Evolutionary conservation across 305 asterid species (phyloP), one percentile per base, ranked within the genome.

Genomic region (Fraxinus sp.): DNA sequence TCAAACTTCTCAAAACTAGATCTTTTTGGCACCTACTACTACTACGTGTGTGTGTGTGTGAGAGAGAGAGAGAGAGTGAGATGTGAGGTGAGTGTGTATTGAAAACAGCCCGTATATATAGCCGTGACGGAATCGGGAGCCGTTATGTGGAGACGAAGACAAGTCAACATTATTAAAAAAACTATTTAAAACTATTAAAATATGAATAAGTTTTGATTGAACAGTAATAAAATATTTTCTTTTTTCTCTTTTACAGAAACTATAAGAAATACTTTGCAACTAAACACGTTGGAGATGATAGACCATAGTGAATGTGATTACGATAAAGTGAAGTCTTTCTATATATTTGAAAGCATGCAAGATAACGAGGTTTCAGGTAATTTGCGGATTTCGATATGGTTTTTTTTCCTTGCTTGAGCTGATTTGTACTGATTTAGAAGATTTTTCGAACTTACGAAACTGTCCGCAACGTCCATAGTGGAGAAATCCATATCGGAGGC

Each of bases 101-200:
- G 84, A 82, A 32, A 82, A 81, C 83, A 81, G 85, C 80, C 79
- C 84, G 88, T 84, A 89, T 92, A 62, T 92, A 95, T 89, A 93
- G 94, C 83, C 79, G 86, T 77, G 91, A 91, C 87, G 93, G 93
- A 77, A 1, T 52, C 22, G 62, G 22, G 62, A 82, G 88, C 87
- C 91, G 84, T 87, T 88, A 83, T 80, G 82, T 76, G 79, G 80
- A 52, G 77, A 52, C 20, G 77, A 24, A 37, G 72, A 10, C 35
- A 62, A 79, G 82, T 79, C 77, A 79, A 79, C 28, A 64, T 28
- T 68, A 28, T 28, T 26, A 9, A 4, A 68, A 66, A 68, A 11
- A 39, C 30, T 66, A 26, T 26, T 26, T 66, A 22, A 3, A 26
- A 26, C 74, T 66, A 66, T 66, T 64, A 3, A 64, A 59, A 59